phyloP scores from a whole-genome alignment of 169 alveolate species.

The Babesia ovata region DNA sequence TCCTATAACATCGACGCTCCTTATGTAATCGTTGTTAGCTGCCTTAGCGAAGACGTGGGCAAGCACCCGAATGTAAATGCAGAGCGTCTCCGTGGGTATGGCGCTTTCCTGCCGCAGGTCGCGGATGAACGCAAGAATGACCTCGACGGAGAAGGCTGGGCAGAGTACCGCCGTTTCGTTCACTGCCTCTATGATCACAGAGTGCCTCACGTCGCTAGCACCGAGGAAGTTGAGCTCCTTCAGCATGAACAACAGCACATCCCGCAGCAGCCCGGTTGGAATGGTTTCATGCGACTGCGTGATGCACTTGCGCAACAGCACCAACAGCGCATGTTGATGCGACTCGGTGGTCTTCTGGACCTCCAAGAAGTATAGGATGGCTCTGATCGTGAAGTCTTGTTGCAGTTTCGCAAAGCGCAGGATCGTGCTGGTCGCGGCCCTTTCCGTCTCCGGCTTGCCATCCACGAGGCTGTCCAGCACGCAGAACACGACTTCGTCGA shows the following conservation, averaged over 20 bases:
- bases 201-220: slow-evolving; percentile 43
- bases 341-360: slow-evolving; percentile 60
- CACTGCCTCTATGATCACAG: slow-evolving; percentile 52
- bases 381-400: slow-evolving; percentile 53
- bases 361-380: slow-evolving; percentile 62
- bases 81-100: slow-evolving; percentile 24
- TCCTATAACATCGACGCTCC: slow-evolving; percentile 33
- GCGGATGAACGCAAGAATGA: slow-evolving; percentile 56
- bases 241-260: slow-evolving; percentile 57
- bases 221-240: slow-evolving; percentile 62
- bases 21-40: slow-evolving; percentile 44
- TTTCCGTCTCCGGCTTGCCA: slow-evolving; percentile 26
- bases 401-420: slow-evolving; percentile 51
- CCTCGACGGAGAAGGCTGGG: slow-evolving; percentile 65
- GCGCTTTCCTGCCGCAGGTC: slow-evolving; percentile 49
- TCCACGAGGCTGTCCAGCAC: slow-evolving; percentile 66
- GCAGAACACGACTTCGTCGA: slow-evolving; percentile 63
- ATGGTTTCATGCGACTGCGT: slow-evolving; percentile 31
- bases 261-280: slow-evolving; percentile 47
- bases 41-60: slow-evolving; percentile 45
- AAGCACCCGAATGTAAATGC: slow-evolving; percentile 52
- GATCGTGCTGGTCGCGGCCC: slow-evolving; percentile 43
- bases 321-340: slow-evolving; percentile 56
- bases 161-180: slow-evolving; percentile 63
- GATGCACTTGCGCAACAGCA: slow-evolving; percentile 52